Conservation (phyloP, 1,139 yeast species). For the Debaryomycetaceae sp. region DNA sequence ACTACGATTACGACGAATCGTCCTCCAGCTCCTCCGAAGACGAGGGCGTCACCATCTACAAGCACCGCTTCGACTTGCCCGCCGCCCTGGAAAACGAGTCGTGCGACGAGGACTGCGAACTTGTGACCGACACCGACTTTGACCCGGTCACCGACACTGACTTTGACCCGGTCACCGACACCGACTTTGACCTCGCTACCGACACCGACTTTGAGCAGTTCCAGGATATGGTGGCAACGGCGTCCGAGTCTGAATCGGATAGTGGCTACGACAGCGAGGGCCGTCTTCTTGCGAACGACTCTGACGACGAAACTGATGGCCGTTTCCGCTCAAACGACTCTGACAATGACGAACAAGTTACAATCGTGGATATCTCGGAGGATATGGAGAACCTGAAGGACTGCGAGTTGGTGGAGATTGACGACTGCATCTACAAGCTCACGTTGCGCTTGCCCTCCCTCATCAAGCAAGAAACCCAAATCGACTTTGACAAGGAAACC, state of each 20-base stretch:
- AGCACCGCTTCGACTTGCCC: conserved; percentile 31
- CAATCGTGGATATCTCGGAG: conserved; percentile 30
- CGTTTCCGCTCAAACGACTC: too few species aligned
- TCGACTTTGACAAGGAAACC: conserved; percentile 31
- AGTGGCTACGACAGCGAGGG: conserved; percentile 12
- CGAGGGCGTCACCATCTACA: conserved; percentile 36
- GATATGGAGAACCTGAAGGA: conserved; percentile 37
- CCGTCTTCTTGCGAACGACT: conserved; percentile 12
- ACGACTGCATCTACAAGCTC: conserved; percentile 31
- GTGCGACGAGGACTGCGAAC: conserved; percentile 21
- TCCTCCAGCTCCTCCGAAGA: conserved; percentile 21
- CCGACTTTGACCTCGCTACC: background rate
- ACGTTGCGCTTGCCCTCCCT: conserved; percentile 35
- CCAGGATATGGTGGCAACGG: too few species aligned
- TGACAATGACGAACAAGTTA: conserved; percentile 24
- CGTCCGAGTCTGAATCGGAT: conserved; percentile 2
- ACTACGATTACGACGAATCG: conserved; percentile 11
- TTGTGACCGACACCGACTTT: conserved; percentile 3
- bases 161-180: too few species aligned
- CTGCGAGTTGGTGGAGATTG: conserved; percentile 32
- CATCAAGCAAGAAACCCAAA: conserved; percentile 31
- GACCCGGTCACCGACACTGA: background rate
- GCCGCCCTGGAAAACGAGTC: conserved; percentile 25
- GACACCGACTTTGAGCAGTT: too few species aligned
- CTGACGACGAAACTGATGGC: conserved; percentile 4